Evolutionary conservation across 345 rosid genomes (phyloP).

Genomic region (Noccaea bulbosa): DNA sequence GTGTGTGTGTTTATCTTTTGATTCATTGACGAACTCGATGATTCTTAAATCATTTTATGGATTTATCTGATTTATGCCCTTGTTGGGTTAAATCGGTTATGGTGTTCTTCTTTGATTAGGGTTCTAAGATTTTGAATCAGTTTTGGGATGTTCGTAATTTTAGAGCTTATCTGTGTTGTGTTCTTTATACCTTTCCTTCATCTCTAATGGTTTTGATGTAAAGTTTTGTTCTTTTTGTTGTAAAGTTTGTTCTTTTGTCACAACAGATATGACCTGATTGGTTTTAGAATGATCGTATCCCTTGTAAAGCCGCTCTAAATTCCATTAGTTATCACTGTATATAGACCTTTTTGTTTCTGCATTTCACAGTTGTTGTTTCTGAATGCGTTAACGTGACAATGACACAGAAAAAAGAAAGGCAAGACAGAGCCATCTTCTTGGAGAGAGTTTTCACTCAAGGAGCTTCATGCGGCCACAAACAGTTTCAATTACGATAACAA

Average conservation of each 20-base stretch:
- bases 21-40: neutral
- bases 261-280: neutral
- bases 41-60: neutral
- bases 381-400: constrained; percentile 14
- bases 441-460: constrained; percentile 92
- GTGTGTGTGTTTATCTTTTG: constrained; percentile 26
- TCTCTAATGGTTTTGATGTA: neutral
- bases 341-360: constrained; percentile 14
- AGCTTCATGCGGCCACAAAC: constrained; percentile 89
- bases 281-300: neutral
- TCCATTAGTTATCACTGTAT: neutral
- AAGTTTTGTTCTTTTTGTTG: constrained; percentile 13
- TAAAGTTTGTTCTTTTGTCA: constrained; percentile 15
- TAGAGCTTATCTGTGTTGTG: neutral
- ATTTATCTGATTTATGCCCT: neutral
- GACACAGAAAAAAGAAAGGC: constrained; percentile 58
- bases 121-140: neutral
- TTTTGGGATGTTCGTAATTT: neutral
- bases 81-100: constrained; percentile 20
- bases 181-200: neutral
- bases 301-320: neutral
- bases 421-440: constrained; percentile 76
- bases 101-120: constrained; percentile 21
- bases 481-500: constrained; percentile 97
- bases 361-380: constrained; percentile 5